These are phyloP conservation scores for Xylaria sp. DNA, from an alignment of 2,329 filamentous ascomycete species.

Conservation along the genomic window DNA sequence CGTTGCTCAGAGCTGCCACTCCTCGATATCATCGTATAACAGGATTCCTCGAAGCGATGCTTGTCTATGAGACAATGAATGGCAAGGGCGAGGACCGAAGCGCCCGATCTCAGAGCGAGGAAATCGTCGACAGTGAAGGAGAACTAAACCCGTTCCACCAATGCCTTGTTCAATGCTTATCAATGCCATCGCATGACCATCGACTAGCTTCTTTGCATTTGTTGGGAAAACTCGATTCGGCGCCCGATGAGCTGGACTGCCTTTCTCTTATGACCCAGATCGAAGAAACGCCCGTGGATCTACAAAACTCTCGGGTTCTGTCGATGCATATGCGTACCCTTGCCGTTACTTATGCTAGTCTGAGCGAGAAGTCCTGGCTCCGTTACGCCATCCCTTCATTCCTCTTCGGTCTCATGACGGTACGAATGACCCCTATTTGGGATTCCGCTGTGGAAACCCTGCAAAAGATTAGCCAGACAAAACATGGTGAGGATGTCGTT, in stretches of 20 bases:
- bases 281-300: conserved; percentile 70
- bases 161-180: conserved; percentile 67
- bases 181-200: conserved; percentile 67
- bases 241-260: conserved; percentile 44
- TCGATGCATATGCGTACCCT: conserved; percentile 84
- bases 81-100: conserved; percentile 25
- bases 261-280: conserved; percentile 67
- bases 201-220: conserved; percentile 69
- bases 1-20: conserved; percentile 60
- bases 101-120: conserved; percentile 29
- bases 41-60: conserved; percentile 60
- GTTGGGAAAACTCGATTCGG: conserved; percentile 55
- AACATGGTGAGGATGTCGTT: conserved; percentile 66
- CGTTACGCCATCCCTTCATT: conserved; percentile 70
- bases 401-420: conserved; percentile 82
- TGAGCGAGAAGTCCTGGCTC: conserved; percentile 59
- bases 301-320: conserved; percentile 70
- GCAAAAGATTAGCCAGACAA: conserved; percentile 65
- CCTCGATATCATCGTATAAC: conserved; percentile 59
- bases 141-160: conserved; percentile 58
- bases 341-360: conserved; percentile 55
- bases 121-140: conserved; percentile 42
- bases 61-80: conserved; percentile 45
- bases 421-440: conserved; percentile 81
- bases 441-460: conserved; percentile 74